A percentile compares a stretch with the other conserved stretches of the same genome.
Evolutionary conservation across 768 basidiomycete species (phyloP).

Genomic region (Paxillus involutus): DNA sequence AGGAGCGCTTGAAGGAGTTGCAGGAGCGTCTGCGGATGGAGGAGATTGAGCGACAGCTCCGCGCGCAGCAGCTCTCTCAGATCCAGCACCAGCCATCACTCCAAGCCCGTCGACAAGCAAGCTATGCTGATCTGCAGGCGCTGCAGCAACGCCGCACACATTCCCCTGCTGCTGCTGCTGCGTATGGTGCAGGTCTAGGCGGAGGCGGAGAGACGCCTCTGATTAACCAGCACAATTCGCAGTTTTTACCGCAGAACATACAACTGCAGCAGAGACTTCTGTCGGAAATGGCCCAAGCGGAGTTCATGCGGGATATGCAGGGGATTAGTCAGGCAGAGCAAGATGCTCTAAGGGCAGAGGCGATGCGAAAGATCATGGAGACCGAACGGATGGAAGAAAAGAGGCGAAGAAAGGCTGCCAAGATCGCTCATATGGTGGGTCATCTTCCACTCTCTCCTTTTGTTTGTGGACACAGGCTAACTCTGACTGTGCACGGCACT

Average conservation of each 20-base stretch:
- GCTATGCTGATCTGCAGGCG: conserved; percentile 50
- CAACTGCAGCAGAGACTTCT: conserved; percentile 76
- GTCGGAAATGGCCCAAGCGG: conserved; percentile 73
- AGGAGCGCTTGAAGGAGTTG: conserved; percentile 55
- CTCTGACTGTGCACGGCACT: not conserved
- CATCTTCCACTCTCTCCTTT: not conserved
- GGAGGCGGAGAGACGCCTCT: conserved; percentile 31
- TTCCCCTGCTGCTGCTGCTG: conserved; percentile 41
- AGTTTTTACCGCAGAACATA: conserved; percentile 58
- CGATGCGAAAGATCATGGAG: conserved; percentile 87
- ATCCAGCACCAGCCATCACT: conserved; percentile 40
- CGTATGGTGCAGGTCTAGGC: conserved; percentile 21
- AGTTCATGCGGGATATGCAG: conserved; percentile 65
- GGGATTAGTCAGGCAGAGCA: conserved; percentile 60
- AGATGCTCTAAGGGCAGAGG: conserved; percentile 72
- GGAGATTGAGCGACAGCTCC: conserved; percentile 64
- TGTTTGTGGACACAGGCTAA: conserved; percentile 3
- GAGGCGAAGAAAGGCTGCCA: conserved; percentile 74
- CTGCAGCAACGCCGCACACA: conserved; percentile 53
- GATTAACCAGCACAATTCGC: conserved; percentile 52
- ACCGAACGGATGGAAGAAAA: conserved; percentile 88
- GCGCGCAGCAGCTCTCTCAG: conserved; percentile 51
- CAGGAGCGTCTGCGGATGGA: conserved; percentile 66
- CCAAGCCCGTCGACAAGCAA: conserved; percentile 39
- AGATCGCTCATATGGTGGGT: conserved; percentile 86